Evolutionary conservation across 169 alveolate species (phyloP).

Genomic region (Eimeria brunetti): DNA sequence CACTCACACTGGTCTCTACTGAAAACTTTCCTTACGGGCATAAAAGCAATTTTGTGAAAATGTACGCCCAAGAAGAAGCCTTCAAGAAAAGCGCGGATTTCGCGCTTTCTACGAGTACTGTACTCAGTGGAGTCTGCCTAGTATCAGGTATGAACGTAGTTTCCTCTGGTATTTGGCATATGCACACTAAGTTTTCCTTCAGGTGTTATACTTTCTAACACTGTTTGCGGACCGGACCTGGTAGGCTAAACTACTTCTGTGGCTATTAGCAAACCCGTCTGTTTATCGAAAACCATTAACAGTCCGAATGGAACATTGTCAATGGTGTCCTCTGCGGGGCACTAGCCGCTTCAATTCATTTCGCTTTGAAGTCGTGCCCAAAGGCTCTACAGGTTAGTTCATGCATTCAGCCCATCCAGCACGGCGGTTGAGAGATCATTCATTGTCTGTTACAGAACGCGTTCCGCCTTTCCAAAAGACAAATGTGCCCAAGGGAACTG

Average conservation of each 20-base stretch:
- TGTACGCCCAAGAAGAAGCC: slow-evolving; percentile 76
- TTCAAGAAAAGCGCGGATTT: slow-evolving; percentile 72
- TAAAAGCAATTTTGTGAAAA: background rate
- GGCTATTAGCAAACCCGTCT: background rate
- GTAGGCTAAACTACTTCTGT: background rate
- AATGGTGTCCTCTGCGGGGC: slow-evolving; percentile 66
- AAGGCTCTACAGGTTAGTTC: slow-evolving; percentile 62
- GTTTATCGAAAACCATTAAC: background rate
- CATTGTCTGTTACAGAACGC: slow-evolving; percentile 35
- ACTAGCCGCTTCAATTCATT: slow-evolving; percentile 60
- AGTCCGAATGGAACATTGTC: slow-evolving; percentile 73
- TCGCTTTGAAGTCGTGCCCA: slow-evolving; percentile 55
- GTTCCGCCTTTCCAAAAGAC: slow-evolving; percentile 23
- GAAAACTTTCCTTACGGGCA: background rate
- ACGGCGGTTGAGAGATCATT: background rate
- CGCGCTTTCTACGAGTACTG: slow-evolving; percentile 62
- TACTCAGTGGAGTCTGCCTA: slow-evolving; percentile 69
- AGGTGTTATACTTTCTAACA: slow-evolving; percentile 59
- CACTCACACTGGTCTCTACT: slow-evolving; percentile 31
- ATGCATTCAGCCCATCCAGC: background rate
- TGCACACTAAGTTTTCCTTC: background rate
- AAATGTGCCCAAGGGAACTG: slow-evolving; percentile 24
- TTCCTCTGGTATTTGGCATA: background rate
- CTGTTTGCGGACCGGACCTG: slow-evolving; percentile 70
- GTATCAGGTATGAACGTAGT: slow-evolving; percentile 12